These are phyloP conservation scores for Triticum urartu DNA, from an alignment of 176 grass and related monocot species.

Conservation along the genomic window DNA sequence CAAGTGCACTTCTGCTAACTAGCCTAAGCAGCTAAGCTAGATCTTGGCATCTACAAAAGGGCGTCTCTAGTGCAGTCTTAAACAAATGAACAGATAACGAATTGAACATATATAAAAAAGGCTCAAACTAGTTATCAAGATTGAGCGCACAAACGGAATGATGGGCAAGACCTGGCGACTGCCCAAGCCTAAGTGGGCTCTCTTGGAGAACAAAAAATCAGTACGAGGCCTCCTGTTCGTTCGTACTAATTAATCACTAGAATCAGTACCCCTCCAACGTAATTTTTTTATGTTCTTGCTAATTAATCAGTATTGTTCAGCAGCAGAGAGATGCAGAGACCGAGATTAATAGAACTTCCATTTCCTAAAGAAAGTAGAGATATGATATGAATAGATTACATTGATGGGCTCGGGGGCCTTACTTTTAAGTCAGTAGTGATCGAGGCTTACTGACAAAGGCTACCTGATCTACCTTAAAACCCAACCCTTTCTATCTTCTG, in stretches of 20 bases:
- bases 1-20: not conserved
- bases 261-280: not conserved
- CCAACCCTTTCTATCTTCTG: not conserved
- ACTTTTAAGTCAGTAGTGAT: not conserved
- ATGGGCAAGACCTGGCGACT: not conserved
- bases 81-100: slow-evolving; percentile 14
- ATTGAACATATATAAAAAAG: not conserved
- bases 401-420: not conserved
- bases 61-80: not conserved
- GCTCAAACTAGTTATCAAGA: slow-evolving; percentile 3
- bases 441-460: not conserved
- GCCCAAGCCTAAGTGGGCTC: not conserved
- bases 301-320: not conserved
- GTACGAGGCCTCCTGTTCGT: not conserved
- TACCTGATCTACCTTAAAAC: slow-evolving; percentile 22
- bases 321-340: not conserved
- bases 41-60: not conserved
- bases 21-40: not conserved
- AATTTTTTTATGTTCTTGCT: not conserved
- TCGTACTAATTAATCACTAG: not conserved
- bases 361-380: not conserved
- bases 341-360: not conserved
- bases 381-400: not conserved
- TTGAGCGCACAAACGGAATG: not conserved
- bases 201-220: not conserved